Percentiles rank a stretch among this genome's conserved stretches.
These are phyloP conservation scores for Mycotypha africana DNA, from an alignment of 371 early-diverging fungal species.

Conservation along the genomic window DNA sequence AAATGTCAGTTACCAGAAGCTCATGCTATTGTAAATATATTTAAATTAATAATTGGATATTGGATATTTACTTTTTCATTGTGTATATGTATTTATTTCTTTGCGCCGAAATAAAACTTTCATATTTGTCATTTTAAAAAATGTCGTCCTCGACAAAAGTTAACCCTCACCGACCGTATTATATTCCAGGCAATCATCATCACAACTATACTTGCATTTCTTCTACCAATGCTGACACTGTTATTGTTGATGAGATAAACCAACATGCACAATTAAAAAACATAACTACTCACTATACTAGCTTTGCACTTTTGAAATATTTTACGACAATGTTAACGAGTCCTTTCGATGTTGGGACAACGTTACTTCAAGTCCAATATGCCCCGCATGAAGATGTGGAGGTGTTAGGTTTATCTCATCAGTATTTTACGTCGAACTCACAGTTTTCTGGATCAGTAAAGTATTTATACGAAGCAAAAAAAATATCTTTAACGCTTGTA, in stretches of 20 bases:
- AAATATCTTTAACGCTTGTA: neutral
- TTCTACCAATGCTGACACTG: conserved; percentile 28
- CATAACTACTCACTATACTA: conserved; percentile 46
- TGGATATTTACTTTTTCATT: too few relatives aligned
- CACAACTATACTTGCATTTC: conserved; percentile 42
- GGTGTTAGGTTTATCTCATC: conserved; percentile 22
- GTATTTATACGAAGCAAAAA: neutral
- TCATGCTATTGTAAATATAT: too few relatives aligned
- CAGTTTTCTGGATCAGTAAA: conserved; percentile 2
- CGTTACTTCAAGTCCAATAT: conserved; percentile 77
- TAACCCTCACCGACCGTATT: conserved; percentile 40
- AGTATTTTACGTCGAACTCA: too few relatives aligned
- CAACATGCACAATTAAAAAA: conserved; percentile 18
- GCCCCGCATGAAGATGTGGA: conserved; percentile 54
- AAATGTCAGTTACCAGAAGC: too few relatives aligned
- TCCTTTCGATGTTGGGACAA: conserved; percentile 75
- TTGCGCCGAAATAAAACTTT: neutral
- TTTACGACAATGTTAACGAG: conserved; percentile 58
- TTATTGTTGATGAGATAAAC: conserved; percentile 7
- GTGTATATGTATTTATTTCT: neutral
- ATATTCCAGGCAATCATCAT: conserved; percentile 38
- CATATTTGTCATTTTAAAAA: neutral
- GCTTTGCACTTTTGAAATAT: conserved; percentile 62
- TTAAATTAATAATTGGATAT: too few relatives aligned
- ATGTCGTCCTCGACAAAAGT: conserved; percentile 19